Base-by-base conservation (phyloP, 2,329 filamentous ascomycete species). In the Trichoderma asperellum region DNA sequence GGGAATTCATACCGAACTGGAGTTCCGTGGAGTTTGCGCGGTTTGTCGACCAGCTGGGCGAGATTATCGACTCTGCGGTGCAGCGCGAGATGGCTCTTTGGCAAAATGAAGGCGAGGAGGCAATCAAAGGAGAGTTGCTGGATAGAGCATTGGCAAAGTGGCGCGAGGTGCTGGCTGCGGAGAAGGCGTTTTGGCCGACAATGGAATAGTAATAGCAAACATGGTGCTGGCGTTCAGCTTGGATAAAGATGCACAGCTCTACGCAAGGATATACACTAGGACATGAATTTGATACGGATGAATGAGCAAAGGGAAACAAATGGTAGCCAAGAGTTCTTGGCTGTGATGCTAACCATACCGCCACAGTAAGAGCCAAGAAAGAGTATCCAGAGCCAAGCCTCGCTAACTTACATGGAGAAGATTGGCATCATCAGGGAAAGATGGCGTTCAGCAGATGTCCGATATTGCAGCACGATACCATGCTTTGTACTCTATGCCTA, bases 1-100 rank as follows among this genome's bases (percentile, higher is more conserved):
- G 82, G 61, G 85, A 87, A 74, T 90, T 92, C 71, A 91, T 92
- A 69, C 86, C 86, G 0, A 92, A 92, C 74, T 92, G 89, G 90
- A 88, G 86, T 56, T 88, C 86, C 71, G 72, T 76, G 2, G 87
- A 88, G 73, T 92, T 92, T 75, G 81, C 81, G 47, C 79, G 73
- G 62, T 90, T 91, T 79, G 89, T 91, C 16, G 79, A 84, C 65
- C 78, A 80, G 60, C 80, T 91, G 68, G 86, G 83, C 32, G 78
- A 75, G 27, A 81, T 90, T 8, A 80, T 90, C 68, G 87, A 91
- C 75, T 81, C 83, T 27, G 82, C 84, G 58, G 86, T 86, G 1
- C 77, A 73, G 8, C 76, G 79, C 68, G 76, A 81, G 58, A 75
- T 84, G 2, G 74, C 78, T 65, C 69, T 73, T 1, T 77, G 77